These are phyloP conservation scores for Thuidium tamariscinum DNA, from an alignment of 225 moss, liverwort and hornwort species.

Conservation along the genomic window DNA sequence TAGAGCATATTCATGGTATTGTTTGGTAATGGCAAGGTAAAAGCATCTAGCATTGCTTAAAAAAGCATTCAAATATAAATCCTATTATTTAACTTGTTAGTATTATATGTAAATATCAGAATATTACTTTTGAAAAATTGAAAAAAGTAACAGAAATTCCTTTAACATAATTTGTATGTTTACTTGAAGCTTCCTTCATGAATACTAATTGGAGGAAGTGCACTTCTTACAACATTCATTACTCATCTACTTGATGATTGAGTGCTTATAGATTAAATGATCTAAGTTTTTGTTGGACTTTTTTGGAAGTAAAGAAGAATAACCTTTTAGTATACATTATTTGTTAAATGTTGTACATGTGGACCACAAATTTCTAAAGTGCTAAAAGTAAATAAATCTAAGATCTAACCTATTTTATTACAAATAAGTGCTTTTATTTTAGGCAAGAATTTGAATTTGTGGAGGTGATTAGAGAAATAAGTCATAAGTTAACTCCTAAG, in stretches of 20 bases:
- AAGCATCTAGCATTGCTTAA: background rate
- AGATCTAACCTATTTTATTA: background rate
- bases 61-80: background rate
- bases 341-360: background rate
- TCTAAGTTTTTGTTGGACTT: background rate
- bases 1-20: background rate
- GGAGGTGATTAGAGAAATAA: background rate
- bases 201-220: background rate
- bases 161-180: background rate
- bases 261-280: background rate
- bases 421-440: background rate
- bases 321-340: background rate
- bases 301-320: background rate
- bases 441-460: background rate
- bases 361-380: background rate
- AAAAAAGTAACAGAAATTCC: too few relatives aligned
- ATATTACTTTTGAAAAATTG: too few relatives aligned
- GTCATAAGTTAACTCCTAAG: too few relatives aligned
- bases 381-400: background rate
- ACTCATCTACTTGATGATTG: background rate
- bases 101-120: background rate
- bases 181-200: background rate
- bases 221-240: background rate
- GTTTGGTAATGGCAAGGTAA: background rate
- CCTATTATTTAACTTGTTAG: fast-evolving